Evolutionary conservation across 495 filamentous ascomycete species (phyloP).

Genomic region (Penicillium desertorum): DNA sequence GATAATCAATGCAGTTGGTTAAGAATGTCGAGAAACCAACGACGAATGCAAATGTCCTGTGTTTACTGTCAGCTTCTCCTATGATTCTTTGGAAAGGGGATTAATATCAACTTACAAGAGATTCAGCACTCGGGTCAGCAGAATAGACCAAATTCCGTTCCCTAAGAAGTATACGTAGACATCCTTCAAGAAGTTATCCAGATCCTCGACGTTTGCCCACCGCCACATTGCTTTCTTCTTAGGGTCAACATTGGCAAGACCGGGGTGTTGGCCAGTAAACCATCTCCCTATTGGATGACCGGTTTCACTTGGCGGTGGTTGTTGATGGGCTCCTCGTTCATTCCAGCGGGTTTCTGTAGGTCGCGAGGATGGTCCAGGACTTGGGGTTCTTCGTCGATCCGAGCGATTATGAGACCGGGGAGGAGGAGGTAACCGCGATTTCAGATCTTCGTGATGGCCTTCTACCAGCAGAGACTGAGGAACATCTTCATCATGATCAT

Average conservation of each 20-base stretch:
- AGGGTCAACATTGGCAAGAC: conserved; percentile 57
- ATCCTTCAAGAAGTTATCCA: conserved; percentile 86
- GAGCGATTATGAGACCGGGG: conserved; percentile 33
- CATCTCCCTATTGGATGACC: conserved; percentile 31
- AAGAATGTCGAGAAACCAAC: conserved; percentile 83
- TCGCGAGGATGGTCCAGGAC: conserved; percentile 50
- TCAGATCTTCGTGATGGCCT: conserved; percentile 42
- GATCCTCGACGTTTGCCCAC: conserved; percentile 89
- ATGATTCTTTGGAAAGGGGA: background rate
- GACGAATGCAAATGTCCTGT: conserved; percentile 71
- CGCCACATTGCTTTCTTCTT: conserved; percentile 90
- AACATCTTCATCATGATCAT: conserved; percentile 90
- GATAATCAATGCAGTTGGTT: conserved; percentile 83
- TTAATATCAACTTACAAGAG: conserved; percentile 60
- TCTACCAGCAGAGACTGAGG: conserved; percentile 87
- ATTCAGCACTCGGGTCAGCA: conserved; percentile 66
- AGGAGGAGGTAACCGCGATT: conserved; percentile 37
- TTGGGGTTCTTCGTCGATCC: conserved; percentile 24
- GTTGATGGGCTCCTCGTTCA: conserved; percentile 60
- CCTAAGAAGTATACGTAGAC: conserved; percentile 89
- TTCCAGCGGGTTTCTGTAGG: conserved; percentile 65
- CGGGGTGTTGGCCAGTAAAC: conserved; percentile 37
- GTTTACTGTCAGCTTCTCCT: conserved; percentile 11
- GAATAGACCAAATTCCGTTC: conserved; percentile 86
- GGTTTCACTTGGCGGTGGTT: conserved; percentile 42